phyloP scores from a whole-genome alignment of 352 stramenopile genomes.

The Phytophthora nicotianae region DNA sequence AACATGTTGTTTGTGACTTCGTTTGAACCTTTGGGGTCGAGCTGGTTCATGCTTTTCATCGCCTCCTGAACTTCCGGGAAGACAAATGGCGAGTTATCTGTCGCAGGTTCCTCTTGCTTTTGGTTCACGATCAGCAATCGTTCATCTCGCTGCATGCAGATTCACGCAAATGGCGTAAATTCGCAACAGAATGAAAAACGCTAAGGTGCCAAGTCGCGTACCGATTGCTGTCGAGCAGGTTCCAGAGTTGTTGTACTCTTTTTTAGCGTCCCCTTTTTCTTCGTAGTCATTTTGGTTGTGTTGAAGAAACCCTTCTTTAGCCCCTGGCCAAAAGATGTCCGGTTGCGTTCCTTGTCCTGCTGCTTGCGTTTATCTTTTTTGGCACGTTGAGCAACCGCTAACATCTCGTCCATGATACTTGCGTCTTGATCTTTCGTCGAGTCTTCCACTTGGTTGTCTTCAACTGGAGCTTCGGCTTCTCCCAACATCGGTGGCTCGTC shows the following conservation, averaged over 20 bases:
- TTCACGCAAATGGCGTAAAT: slow-evolving; percentile 6
- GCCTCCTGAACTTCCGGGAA: slow-evolving; percentile 81
- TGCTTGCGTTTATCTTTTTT: slow-evolving; percentile 54
- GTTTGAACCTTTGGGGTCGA: slow-evolving; percentile 62
- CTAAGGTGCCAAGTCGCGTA: neutral
- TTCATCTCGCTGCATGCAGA: slow-evolving; percentile 41
- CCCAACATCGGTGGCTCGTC: slow-evolving; percentile 61
- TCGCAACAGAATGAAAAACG: neutral
- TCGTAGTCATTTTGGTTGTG: slow-evolving; percentile 17
- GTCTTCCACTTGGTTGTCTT: slow-evolving; percentile 41
- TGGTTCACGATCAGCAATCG: slow-evolving; percentile 42
- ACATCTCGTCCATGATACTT: slow-evolving; percentile 84
- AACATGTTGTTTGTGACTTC: too few relatives aligned
- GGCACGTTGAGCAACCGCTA: slow-evolving; percentile 53
- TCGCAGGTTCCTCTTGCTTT: slow-evolving; percentile 23
- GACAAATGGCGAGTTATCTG: slow-evolving; percentile 41
- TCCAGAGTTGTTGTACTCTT: slow-evolving; percentile 15
- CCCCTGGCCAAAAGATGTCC: slow-evolving; percentile 59
- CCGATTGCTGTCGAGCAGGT: slow-evolving; percentile 15
- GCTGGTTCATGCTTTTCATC: slow-evolving; percentile 60
- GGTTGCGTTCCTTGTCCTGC: slow-evolving; percentile 50
- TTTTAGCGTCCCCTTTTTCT: slow-evolving; percentile 10
- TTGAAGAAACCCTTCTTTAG: slow-evolving; percentile 82
- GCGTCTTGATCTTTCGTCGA: slow-evolving; percentile 14
- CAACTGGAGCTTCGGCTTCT: slow-evolving; percentile 14